Percentiles rank a stretch among this genome's conserved stretches.
Conservation (phyloP, 306 rosid genomes). For the Prunus dulcis region DNA sequence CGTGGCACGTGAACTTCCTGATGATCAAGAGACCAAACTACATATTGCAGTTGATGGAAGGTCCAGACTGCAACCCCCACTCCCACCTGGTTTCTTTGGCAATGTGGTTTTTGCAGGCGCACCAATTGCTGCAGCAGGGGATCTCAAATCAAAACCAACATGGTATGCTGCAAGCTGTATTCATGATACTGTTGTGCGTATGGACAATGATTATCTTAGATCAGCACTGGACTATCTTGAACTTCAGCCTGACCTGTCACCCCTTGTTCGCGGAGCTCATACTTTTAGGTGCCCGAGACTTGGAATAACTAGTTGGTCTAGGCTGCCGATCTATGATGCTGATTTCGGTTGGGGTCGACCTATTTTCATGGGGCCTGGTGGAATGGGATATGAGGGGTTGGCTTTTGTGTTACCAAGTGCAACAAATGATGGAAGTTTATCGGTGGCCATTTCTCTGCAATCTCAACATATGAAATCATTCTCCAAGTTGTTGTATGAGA, state of each 20-base stretch:
- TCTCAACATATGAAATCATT: constrained; percentile 17
- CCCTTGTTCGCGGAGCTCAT: constrained; percentile 73
- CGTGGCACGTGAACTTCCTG: constrained; percentile 60
- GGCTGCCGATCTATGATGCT: constrained; percentile 92
- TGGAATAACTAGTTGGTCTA: constrained; percentile 83
- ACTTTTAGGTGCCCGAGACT: constrained; percentile 77
- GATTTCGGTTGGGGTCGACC: constrained; percentile 97
- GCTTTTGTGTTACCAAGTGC: constrained; percentile 69
- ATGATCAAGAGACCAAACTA: constrained; percentile 65
- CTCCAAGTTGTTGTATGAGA: constrained; percentile 21
- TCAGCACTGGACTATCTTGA: constrained; percentile 74
- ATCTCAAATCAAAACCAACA: constrained; percentile 61
- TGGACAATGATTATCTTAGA: constrained; percentile 70
- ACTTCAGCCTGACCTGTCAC: constrained; percentile 62
- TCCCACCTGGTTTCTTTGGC: constrained; percentile 79
- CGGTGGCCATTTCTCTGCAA: constrained; percentile 16
- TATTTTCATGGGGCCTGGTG: constrained; percentile 91
- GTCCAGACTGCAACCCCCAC: constrained; percentile 62
- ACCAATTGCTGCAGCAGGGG: constrained; percentile 59
- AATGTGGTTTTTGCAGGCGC: constrained; percentile 68
- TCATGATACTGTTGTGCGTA: constrained; percentile 44
- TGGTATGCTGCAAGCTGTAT: constrained; percentile 75
- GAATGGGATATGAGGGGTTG: constrained; percentile 68
- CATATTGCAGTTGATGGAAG: constrained; percentile 79
- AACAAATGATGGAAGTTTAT: constrained; percentile 53